phyloP scores from a whole-genome alignment of 768 basidiomycete species.

The Naganishia antarctica region DNA sequence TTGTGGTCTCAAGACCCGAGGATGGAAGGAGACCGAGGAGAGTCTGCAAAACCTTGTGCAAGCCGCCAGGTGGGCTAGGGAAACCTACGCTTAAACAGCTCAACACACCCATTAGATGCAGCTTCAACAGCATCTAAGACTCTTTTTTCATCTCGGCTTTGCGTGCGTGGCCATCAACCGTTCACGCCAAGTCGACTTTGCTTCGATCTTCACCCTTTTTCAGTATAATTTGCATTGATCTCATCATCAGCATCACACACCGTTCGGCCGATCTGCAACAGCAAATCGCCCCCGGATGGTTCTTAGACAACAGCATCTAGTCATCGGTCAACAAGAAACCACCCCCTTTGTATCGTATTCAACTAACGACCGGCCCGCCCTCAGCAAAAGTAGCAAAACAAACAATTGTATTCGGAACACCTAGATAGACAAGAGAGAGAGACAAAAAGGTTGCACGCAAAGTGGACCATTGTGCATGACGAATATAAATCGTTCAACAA shows the following conservation, averaged over 20 bases:
- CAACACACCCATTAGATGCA: slow-evolving; percentile 2
- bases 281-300: neutral
- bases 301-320: slow-evolving; percentile 22
- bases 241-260: slow-evolving; percentile 15
- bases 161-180: neutral
- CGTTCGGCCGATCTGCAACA: neutral
- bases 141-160: neutral
- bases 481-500: slow-evolving; percentile 23
- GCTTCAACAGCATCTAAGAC: slow-evolving; percentile 26
- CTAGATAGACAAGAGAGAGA: slow-evolving; percentile 4
- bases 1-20: slow-evolving; percentile 97
- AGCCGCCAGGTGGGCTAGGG: slow-evolving; percentile 89
- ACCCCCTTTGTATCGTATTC: slow-evolving; percentile 22
- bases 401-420: slow-evolving; percentile 8
- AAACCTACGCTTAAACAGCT: slow-evolving; percentile 63
- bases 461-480: slow-evolving; percentile 18
- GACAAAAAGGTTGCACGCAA: neutral
- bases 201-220: slow-evolving; percentile 10
- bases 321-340: neutral
- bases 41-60: slow-evolving; percentile 79
- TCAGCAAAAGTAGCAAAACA: neutral
- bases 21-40: slow-evolving; percentile 95
- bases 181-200: neutral
- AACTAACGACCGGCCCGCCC: slow-evolving; percentile 8
- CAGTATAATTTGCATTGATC: slow-evolving; percentile 19